Percentiles rank a stretch among this genome's conserved stretches.
Evolutionary conservation across 2,329 filamentous ascomycete genomes (phyloP).

Genomic region (Hypoxylon rubiginosum): DNA sequence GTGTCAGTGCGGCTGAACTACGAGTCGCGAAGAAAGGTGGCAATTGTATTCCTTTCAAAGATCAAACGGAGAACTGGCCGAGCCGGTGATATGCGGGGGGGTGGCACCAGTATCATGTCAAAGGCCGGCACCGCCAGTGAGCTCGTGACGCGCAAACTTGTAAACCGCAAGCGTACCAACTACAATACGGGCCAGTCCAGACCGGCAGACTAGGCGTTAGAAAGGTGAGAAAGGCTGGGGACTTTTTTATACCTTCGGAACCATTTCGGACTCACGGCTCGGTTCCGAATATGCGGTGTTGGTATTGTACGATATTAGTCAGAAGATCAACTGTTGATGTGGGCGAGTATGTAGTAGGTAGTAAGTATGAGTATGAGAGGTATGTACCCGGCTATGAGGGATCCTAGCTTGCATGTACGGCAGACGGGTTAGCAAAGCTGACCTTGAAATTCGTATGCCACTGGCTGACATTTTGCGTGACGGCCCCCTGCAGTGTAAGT

Average conservation of each 20-base stretch:
- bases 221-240: background rate
- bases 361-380: no score
- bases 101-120: constrained; percentile 28
- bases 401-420: background rate
- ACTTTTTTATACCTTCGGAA: constrained; percentile 2
- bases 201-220: background rate
- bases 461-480: constrained; percentile 7
- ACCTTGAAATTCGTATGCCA: constrained; percentile 10
- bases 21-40: constrained; percentile 23
- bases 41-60: constrained; percentile 21
- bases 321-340: constrained; percentile 1
- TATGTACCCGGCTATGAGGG: background rate
- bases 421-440: constrained; percentile 10
- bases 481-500: constrained; percentile 19
- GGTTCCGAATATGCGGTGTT: constrained; percentile 24
- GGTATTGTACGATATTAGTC: background rate
- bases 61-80: constrained; percentile 9
- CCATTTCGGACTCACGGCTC: constrained; percentile 11
- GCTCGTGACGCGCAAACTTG: constrained; percentile 21
- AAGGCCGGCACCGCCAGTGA: constrained; percentile 16
- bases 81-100: constrained; percentile 26
- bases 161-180: constrained; percentile 14
- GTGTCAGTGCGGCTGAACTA: constrained; percentile 35
- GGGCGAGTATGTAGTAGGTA: background rate
- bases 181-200: constrained; percentile 11